Conservation (phyloP, 148 eudicot genomes). For the Spergularia bocconei region DNA sequence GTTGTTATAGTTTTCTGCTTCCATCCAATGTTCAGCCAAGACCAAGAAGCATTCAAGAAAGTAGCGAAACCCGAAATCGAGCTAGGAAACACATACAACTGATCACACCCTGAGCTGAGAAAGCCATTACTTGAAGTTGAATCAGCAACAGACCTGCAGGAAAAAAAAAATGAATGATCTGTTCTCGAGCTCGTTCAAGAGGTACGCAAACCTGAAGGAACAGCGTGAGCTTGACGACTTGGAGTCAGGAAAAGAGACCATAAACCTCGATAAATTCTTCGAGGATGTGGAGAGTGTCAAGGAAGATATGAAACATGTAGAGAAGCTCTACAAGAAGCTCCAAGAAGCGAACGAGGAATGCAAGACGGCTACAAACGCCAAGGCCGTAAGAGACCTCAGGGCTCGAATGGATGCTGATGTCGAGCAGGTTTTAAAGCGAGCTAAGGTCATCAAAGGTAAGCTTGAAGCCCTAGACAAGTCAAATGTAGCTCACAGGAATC, state of each 20-base stretch:
- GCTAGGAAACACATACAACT: not conserved
- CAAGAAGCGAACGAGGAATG: constrained; percentile 62
- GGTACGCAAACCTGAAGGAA: constrained; percentile 49
- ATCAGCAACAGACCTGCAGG: not conserved
- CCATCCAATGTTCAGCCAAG: not conserved
- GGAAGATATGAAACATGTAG: constrained; percentile 56
- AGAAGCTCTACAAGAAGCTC: constrained; percentile 48
- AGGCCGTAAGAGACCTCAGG: constrained; percentile 50
- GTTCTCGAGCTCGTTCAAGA: constrained; percentile 67
- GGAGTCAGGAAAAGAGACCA: constrained; percentile 38
- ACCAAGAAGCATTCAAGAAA: not conserved
- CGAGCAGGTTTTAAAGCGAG: constrained; percentile 53
- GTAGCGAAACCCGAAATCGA: not conserved
- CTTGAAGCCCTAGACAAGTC: constrained; percentile 62
- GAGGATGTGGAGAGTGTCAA: constrained; percentile 64
- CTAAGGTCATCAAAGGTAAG: constrained; percentile 59
- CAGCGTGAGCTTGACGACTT: constrained; percentile 47
- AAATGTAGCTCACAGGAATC: constrained; percentile 47
- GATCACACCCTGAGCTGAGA: not conserved
- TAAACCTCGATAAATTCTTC: constrained; percentile 61
- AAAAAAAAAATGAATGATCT: constrained; percentile 63
- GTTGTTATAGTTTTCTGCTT: not conserved
- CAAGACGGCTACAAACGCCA: constrained; percentile 59
- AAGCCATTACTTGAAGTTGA: not conserved
- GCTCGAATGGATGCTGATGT: constrained; percentile 68